Conservation (phyloP, 2,329 filamentous ascomycete species). For the Didymella pinodella region DNA sequence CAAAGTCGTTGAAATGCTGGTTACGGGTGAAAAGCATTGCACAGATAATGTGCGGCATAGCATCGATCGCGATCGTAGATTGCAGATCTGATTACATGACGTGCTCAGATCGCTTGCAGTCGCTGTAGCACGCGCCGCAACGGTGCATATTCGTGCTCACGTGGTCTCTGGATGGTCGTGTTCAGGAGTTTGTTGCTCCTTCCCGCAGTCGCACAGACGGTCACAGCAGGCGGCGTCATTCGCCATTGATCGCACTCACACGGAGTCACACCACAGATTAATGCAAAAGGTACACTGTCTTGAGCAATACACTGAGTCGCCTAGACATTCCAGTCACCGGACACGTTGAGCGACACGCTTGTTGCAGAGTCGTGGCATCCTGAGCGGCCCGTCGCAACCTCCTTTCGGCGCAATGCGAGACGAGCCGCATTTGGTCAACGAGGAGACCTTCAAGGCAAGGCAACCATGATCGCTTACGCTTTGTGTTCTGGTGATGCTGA, state of each 20-base stretch:
- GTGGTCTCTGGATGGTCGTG: neutral
- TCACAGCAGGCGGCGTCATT: slow-evolving; percentile 1
- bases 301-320: neutral
- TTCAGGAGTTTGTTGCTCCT: slow-evolving; percentile 2
- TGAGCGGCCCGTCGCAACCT: neutral
- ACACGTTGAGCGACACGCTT: neutral
- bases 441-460: neutral
- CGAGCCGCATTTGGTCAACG: neutral
- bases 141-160: neutral
- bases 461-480: neutral
- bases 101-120: neutral
- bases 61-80: neutral
- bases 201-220: slow-evolving; percentile 4
- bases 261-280: neutral
- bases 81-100: neutral
- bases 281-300: neutral
- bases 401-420: neutral
- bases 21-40: neutral
- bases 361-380: neutral
- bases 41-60: neutral
- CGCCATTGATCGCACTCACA: neutral
- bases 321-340: neutral
- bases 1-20: no score
- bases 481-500: neutral
- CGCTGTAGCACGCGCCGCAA: neutral